Base-by-base conservation (phyloP, 805 yeast species). In the Diddensiella transvaalensis region DNA sequence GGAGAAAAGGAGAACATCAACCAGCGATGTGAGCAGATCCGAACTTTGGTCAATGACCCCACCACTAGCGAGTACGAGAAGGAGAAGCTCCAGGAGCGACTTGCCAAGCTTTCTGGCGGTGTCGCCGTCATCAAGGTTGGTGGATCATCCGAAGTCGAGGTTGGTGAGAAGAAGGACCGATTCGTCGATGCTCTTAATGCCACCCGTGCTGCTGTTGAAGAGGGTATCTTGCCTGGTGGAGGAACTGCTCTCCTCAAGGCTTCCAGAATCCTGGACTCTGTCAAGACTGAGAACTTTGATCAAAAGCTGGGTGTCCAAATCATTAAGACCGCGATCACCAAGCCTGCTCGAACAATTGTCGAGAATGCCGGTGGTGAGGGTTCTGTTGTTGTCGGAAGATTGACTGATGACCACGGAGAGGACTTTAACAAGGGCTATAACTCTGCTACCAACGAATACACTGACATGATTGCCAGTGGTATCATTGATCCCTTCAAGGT, bases 101-200 rank as follows among this genome's bases (percentile, higher is more conserved):
- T 93, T 57, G 97, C 99, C 62, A 93, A 91, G 76, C 78, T 93
- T 58, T 85, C 95, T 42, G 96, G 96, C 52, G 98, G 98, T 80
- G 98, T 93, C 66, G 99, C 99, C 48, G 97, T 93, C 56, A 78
- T 93, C 64, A 87, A 86, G 76, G 98, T 91, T 54, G 99, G 99
- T 69, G 99, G 99, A 60, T 70, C 96, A 40, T 85, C 96, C 19
- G 98, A 93, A 75, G 86, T 93, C 58, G 98, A 93, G 75, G 99
- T 93, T 58, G 95, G 97, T 65, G 99, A 93, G 78, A 93, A 93
- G 93, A 93, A 93, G 78, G 99, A 93, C 71, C 85, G 99, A 74
- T 87, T 89, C 66, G 98, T 93, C 63, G 99, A 93, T 75, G 98
- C 99, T 22, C 79, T 93, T 67, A 91, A 93, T 67, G 97, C 99